Evolutionary conservation across 345 rosid genomes (phyloP).

Genomic region (Acer negundo): DNA sequence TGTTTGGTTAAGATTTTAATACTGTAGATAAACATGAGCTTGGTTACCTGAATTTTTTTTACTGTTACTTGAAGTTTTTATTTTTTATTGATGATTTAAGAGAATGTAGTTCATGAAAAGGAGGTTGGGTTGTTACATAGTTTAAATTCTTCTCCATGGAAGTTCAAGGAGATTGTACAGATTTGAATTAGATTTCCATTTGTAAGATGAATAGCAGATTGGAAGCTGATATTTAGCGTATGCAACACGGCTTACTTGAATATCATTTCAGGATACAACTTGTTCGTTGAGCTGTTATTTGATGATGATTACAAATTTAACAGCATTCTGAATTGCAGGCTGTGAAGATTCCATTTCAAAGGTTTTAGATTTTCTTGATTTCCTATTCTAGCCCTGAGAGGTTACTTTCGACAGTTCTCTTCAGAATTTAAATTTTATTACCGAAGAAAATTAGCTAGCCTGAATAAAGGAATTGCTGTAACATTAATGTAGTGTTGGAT

Average conservation of each 20-base stretch:
- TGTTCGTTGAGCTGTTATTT: not conserved
- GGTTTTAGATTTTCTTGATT: not conserved
- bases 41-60: not conserved
- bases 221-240: slow-evolving; percentile 9
- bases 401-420: not conserved
- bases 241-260: not conserved
- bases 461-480: not conserved
- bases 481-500: not conserved
- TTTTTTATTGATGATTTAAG: slow-evolving; percentile 9
- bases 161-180: not conserved
- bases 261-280: slow-evolving; percentile 3
- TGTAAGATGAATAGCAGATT: not conserved
- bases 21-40: not conserved
- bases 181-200: slow-evolving; percentile 9
- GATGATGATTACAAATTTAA: not conserved
- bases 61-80: not conserved
- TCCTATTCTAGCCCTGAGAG: not conserved
- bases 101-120: slow-evolving; percentile 20
- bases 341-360: slow-evolving; percentile 5
- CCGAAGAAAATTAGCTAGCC: not conserved
- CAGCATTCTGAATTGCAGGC: not conserved
- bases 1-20: not conserved
- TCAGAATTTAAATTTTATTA: not conserved
- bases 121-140: not conserved
- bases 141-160: slow-evolving; percentile 3